Conservation (phyloP, 2,329 filamentous ascomycete species). For the Purpureocillium takamizusanense region DNA sequence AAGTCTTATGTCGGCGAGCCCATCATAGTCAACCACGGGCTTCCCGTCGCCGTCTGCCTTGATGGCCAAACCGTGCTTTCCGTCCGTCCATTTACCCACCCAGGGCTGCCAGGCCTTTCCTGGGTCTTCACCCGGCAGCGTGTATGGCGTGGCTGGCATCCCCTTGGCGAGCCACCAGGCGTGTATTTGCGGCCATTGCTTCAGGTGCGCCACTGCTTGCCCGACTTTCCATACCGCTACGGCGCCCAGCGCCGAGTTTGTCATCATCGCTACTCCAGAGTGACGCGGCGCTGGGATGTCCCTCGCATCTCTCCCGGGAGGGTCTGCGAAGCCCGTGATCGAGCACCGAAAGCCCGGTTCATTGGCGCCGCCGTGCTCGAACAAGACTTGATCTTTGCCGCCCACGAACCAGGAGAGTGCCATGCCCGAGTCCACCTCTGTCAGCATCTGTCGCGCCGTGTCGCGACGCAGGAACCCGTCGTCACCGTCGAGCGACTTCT, state of each 20-base stretch:
- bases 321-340: constrained; percentile 7
- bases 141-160: background rate
- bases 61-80: no score
- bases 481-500: constrained; percentile 8
- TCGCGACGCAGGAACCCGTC: constrained; percentile 7
- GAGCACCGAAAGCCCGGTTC: constrained; percentile 9
- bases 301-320: background rate
- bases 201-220: background rate
- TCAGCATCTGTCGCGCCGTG: constrained; percentile 9
- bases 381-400: constrained; percentile 1
- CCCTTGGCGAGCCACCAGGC: background rate
- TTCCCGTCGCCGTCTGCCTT: no score
- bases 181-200: no score
- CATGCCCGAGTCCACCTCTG: constrained; percentile 4
- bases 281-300: constrained; percentile 4
- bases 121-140: no score
- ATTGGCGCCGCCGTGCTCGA: constrained; percentile 11
- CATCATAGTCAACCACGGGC: no score
- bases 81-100: no score
- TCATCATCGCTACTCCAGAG: constrained; percentile 12
- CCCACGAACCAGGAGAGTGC: constrained; percentile 11
- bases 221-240: constrained; percentile 1
- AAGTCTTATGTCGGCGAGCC: no score
- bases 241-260: constrained; percentile 7
- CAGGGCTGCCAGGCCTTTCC: no score